phyloP scores from a whole-genome alignment of 1,284 basidiomycete species.

The Fomitiporia mediterranea region DNA sequence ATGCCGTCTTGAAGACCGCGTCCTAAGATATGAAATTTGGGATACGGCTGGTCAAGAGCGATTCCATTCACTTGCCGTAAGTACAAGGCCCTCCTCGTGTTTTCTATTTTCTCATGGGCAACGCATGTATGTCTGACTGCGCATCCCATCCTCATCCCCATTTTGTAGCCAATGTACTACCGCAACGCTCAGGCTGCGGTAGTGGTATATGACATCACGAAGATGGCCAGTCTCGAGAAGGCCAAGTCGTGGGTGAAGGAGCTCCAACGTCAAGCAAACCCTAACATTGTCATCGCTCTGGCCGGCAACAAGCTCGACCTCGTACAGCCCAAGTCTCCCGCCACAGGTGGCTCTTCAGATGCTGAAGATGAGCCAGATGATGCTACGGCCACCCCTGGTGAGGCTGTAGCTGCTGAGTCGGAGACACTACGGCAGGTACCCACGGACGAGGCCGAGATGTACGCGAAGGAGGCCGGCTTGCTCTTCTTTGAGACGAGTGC shows the following conservation, averaged over 20 bases:
- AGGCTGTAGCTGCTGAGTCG: slow-evolving; percentile 50
- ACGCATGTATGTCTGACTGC: slow-evolving; percentile 10
- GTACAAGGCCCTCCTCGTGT: slow-evolving; percentile 32
- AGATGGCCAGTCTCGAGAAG: slow-evolving; percentile 92
- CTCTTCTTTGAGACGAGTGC: slow-evolving; percentile 98
- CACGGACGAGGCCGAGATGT: slow-evolving; percentile 92
- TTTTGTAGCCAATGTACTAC: slow-evolving; percentile 88
- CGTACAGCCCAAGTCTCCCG: slow-evolving; percentile 62
- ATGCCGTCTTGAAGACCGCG: slow-evolving; percentile 86
- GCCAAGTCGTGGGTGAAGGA: slow-evolving; percentile 99
- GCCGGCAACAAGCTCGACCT: slow-evolving; percentile 96
- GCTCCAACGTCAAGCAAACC: slow-evolving; percentile 97
- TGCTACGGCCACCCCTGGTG: slow-evolving; percentile 80
- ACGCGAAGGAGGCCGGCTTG: slow-evolving; percentile 89
- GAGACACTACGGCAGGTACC: slow-evolving; percentile 84
- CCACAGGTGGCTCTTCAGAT: slow-evolving; percentile 46
- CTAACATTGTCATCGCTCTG: slow-evolving; percentile 97
- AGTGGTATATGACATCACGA: slow-evolving; percentile 97
- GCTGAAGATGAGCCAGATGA: slow-evolving; percentile 82
- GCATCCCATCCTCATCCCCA: slow-evolving; percentile 11
- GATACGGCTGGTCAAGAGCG: slow-evolving; percentile 95
- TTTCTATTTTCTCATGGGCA: slow-evolving; percentile 9
- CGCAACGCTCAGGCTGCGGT: slow-evolving; percentile 98
- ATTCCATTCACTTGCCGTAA: slow-evolving; percentile 86
- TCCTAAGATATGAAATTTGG: slow-evolving; percentile 95